Base-by-base conservation (phyloP, 148 eudicot genomes). In the Heliosperma pusillum region DNA sequence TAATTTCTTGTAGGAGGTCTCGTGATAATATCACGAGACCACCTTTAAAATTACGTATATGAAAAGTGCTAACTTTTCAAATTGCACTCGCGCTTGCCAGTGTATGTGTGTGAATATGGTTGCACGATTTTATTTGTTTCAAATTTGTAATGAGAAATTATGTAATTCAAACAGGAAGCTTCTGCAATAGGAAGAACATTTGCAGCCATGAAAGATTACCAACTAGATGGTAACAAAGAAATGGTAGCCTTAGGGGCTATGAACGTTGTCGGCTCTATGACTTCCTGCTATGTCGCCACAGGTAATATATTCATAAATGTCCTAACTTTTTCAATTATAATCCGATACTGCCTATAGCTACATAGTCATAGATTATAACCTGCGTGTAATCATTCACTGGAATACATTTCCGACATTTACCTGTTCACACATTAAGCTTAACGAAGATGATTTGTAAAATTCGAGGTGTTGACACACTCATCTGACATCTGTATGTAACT, bases 271-370 rank as follows among this genome's bases (percentile, higher is more conserved):
- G 92, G 92, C 29, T 88, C 92, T 19, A 80, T 88, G 85, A 88
- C 89, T 64, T 88, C 92, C 52, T 88, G 92, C 72, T 88, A 88
- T 76, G 89, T 86, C 15, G 88, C 92, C 26, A 88, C 92, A 57
- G 92, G 92, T 86, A 78, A 33, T 63, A 53, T 45, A 16, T 17
- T 27, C n/a, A n/a, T n/a, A n/a, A n/a, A 13, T 44, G 33, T 76
- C 60, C 56, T 57, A 11, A 13, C 20, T 1, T 24, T 19, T 57
- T 20, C 47, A 20, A 50, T 33, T 33, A 33, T 3, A 33, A 33
- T 3, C 40, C 5, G 40, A 33, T 33, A 3, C 40, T 33, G 5
- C 2, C 40, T 33, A 4, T 33, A 4, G 40, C 40, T 33, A n/a
- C n/a, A n/a, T n/a, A n/a, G n/a, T n/a, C n/a, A n/a, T n/a, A n/a